phyloP scores from a whole-genome alignment of 805 yeast genomes.

The Sugiyamaella boreocaroliniensis region DNA sequence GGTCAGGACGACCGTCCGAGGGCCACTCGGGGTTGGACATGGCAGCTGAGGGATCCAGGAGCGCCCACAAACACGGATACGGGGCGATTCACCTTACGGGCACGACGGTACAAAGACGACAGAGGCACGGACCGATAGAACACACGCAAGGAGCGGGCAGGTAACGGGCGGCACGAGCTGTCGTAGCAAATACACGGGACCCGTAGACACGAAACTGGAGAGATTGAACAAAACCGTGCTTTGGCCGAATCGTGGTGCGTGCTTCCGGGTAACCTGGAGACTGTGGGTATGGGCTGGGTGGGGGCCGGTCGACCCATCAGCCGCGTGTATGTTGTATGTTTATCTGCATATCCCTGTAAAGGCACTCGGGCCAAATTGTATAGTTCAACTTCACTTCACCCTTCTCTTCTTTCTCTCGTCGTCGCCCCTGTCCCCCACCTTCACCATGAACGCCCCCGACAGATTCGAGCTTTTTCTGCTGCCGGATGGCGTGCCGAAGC shows the following conservation, averaged over 20 bases:
- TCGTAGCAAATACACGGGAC: neutral
- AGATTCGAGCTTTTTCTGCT: constrained; percentile 92
- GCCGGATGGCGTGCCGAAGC: constrained; percentile 97
- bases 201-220: neutral
- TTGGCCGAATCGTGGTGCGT: neutral
- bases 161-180: neutral
- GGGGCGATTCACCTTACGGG: too few relatives aligned
- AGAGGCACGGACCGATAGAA: neutral
- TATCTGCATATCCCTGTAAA: too few relatives aligned
- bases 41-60: neutral
- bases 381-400: too few relatives aligned
- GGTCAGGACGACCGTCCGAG: constrained; percentile 9
- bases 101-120: neutral
- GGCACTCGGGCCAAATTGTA: too few relatives aligned
- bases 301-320: too few relatives aligned
- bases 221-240: neutral
- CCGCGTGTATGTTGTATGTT: too few relatives aligned
- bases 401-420: neutral
- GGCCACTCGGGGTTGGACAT: neutral
- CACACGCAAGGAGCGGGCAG: neutral
- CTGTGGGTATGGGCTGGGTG: neutral
- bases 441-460: constrained; percentile 93
- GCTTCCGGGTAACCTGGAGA: neutral
- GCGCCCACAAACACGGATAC: too few relatives aligned
- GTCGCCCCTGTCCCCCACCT: too few relatives aligned